These are phyloP conservation scores for Neurospora discreta DNA, from an alignment of 495 filamentous ascomycete genomes.

Conservation along the genomic window DNA sequence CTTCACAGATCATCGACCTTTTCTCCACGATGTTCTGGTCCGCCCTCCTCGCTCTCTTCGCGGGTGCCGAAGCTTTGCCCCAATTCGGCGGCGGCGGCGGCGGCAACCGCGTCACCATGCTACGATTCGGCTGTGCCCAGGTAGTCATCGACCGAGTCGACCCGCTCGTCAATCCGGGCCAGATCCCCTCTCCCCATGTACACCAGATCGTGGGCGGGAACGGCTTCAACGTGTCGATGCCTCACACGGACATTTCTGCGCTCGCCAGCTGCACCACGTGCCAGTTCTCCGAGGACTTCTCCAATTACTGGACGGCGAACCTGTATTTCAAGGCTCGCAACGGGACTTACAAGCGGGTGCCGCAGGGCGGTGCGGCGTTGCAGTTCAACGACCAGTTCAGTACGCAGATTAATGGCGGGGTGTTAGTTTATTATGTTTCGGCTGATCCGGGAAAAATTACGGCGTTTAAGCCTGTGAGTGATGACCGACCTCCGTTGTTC, in stretches of 20 bases:
- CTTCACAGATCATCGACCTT: not conserved
- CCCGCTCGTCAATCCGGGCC: conserved; percentile 31
- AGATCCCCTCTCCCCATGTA: conserved; percentile 27
- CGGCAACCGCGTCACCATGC: conserved; percentile 26
- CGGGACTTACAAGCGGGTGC: conserved; percentile 37
- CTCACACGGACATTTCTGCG: conserved; percentile 25
- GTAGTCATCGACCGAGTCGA: conserved; percentile 35
- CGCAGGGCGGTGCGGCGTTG: conserved; percentile 30
- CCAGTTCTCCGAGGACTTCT: conserved; percentile 31
- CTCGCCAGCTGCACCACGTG: conserved; percentile 31
- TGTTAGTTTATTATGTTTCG: conserved; percentile 44
- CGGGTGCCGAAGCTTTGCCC: conserved; percentile 27
- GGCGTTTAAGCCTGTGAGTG: conserved; percentile 39
- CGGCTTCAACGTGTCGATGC: conserved; percentile 33
- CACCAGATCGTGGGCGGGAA: conserved; percentile 38
- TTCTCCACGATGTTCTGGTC: conserved; percentile 26
- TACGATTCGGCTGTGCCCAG: conserved; percentile 36
- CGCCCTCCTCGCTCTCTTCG: conserved; percentile 24
- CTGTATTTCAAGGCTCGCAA: conserved; percentile 39
- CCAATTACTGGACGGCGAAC: conserved; percentile 41
- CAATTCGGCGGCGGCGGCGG: conserved; percentile 22
- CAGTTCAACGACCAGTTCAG: conserved; percentile 39
- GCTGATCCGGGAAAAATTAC: conserved; percentile 40
- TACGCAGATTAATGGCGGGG: conserved; percentile 37
- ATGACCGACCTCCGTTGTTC: too few relatives aligned